phyloP scores from a whole-genome alignment of 441 rosid species.

The Biscutella laevigata region DNA sequence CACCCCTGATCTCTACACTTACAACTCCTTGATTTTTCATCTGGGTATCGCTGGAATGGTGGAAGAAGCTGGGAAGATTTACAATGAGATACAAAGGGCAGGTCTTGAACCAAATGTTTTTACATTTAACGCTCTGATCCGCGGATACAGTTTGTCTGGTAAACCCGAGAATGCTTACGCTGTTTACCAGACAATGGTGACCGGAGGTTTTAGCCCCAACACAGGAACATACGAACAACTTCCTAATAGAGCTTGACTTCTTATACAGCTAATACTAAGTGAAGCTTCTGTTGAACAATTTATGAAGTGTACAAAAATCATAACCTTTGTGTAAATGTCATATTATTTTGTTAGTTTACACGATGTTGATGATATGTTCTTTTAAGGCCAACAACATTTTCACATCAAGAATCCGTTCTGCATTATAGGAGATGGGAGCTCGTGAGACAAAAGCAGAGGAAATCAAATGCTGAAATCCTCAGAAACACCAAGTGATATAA shows the following conservation, averaged over 20 bases:
- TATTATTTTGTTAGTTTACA: slow-evolving; percentile 21
- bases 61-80: slow-evolving; percentile 57
- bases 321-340: slow-evolving; percentile 24
- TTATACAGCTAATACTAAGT: slow-evolving; percentile 9
- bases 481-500: slow-evolving; percentile 1
- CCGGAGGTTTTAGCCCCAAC: slow-evolving; percentile 79
- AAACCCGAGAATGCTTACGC: slow-evolving; percentile 61
- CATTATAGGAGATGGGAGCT: slow-evolving; percentile 8
- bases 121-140: slow-evolving; percentile 83
- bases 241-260: slow-evolving; percentile 49
- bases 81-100: slow-evolving; percentile 42
- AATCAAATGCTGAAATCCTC: background rate
- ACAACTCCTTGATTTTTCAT: slow-evolving; percentile 65
- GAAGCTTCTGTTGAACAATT: slow-evolving; percentile 7
- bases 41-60: slow-evolving; percentile 65
- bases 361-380: slow-evolving; percentile 16
- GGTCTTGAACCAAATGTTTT: slow-evolving; percentile 85
- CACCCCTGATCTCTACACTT: slow-evolving; percentile 72
- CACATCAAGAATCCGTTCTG: slow-evolving; percentile 12
- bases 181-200: slow-evolving; percentile 73
- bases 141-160: slow-evolving; percentile 68
- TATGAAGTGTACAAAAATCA: slow-evolving; percentile 22
- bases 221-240: slow-evolving; percentile 76
- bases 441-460: slow-evolving; percentile 8
- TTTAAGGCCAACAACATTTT: slow-evolving; percentile 5